These are phyloP conservation scores for Wallacemonas sp. DNA, from an alignment of 208 protist species.

Conservation along the genomic window DNA sequence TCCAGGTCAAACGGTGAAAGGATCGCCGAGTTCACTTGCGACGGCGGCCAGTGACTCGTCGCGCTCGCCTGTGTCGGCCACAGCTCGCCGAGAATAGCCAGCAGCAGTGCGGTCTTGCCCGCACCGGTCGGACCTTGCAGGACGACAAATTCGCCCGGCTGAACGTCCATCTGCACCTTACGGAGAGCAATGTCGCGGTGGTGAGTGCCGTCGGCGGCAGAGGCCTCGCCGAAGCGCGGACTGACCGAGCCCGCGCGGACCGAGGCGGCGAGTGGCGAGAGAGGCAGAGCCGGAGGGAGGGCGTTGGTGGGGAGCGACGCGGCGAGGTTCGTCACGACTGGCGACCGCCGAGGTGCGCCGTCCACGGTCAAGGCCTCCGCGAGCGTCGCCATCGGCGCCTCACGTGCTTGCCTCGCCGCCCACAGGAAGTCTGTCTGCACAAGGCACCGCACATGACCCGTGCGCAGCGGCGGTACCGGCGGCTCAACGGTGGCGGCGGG, in stretches of 20 bases:
- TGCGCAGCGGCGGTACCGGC: not conserved
- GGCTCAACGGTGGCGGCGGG: not conserved
- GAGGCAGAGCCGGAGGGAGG: not conserved
- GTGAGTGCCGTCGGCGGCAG: not conserved
- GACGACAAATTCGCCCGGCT: constrained; percentile 69
- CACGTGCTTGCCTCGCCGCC: not conserved
- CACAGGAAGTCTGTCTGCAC: constrained; percentile 2
- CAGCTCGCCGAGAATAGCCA: constrained; percentile 81
- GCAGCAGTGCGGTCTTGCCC: constrained; percentile 83
- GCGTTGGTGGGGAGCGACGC: not conserved
- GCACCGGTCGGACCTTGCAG: constrained; percentile 76
- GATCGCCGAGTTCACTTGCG: not conserved
- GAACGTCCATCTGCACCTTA: constrained; percentile 48
- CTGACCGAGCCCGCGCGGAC: not conserved
- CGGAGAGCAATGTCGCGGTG: constrained; percentile 36
- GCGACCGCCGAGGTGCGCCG: not conserved
- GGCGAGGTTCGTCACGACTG: constrained; percentile 3
- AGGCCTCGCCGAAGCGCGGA: not conserved
- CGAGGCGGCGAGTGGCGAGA: not conserved
- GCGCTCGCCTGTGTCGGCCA: constrained; percentile 8
- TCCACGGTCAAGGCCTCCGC: not conserved
- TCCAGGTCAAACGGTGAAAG: not conserved
- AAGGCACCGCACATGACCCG: not conserved
- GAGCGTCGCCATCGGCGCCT: not conserved
- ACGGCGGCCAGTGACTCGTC: not conserved